phyloP scores from a whole-genome alignment of 176 grass and related monocot genomes.

The Musa troglodytarum region DNA sequence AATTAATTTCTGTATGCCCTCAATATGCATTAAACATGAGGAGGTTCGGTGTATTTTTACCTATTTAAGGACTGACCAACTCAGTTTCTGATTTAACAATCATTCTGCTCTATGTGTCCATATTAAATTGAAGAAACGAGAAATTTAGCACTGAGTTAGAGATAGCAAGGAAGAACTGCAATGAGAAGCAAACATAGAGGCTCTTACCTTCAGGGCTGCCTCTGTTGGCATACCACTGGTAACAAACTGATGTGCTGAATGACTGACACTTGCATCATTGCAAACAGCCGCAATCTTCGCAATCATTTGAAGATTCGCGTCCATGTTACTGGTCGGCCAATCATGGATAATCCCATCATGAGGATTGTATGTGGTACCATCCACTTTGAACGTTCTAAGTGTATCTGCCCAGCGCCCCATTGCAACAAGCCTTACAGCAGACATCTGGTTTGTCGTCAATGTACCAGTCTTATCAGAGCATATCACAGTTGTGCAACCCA shows the following conservation, averaged over 20 bases:
- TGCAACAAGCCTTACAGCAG: constrained; percentile 18
- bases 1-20: background rate
- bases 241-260: constrained; percentile 13
- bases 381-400: constrained; percentile 10
- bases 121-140: background rate
- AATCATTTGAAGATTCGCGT: constrained; percentile 21
- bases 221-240: constrained; percentile 22
- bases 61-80: background rate
- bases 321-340: constrained; percentile 10
- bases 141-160: constrained; percentile 7
- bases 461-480: constrained; percentile 23
- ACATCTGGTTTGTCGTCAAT: constrained; percentile 18
- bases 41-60: background rate
- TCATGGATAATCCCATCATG: constrained; percentile 11
- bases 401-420: constrained; percentile 10
- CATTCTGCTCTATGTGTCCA: background rate
- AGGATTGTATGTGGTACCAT: constrained; percentile 18
- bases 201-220: constrained; percentile 20
- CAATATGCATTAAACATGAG: background rate
- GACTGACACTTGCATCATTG: constrained; percentile 18
- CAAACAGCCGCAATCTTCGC: constrained; percentile 8
- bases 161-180: background rate
- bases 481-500: constrained; percentile 23
- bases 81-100: background rate
- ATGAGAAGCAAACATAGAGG: background rate